Evolutionary conservation across 2,329 filamentous ascomycete species (phyloP).

Genomic region (Cladosporium sp.): DNA sequence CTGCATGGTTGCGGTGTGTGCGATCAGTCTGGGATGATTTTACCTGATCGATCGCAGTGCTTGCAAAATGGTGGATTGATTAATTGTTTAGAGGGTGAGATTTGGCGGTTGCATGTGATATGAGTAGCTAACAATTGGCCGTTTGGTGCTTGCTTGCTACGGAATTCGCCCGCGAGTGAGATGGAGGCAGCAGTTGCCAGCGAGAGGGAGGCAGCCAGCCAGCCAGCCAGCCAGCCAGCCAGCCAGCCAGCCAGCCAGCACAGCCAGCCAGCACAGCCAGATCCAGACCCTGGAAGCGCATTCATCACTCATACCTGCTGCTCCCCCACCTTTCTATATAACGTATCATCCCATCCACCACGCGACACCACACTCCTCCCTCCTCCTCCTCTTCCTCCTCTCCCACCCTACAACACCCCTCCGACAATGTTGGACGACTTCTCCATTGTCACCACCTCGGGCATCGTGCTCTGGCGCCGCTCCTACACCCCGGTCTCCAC

Average conservation of each 20-base stretch:
- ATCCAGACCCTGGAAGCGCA: background rate
- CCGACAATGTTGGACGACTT: constrained; percentile 86
- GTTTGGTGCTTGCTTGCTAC: constrained; percentile 10
- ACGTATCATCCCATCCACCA: background rate
- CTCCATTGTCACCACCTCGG: constrained; percentile 92
- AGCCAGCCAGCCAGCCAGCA: background rate
- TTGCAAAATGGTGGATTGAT: background rate
- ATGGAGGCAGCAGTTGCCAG: background rate
- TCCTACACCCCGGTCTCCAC: constrained; percentile 78
- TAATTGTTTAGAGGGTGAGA: background rate
- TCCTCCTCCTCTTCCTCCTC: too few species aligned
- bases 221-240: background rate
- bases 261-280: background rate
- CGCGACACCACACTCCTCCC: background rate
- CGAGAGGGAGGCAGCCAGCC: background rate
- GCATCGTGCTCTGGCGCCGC: constrained; percentile 95
- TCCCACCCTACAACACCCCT: background rate
- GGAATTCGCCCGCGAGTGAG: constrained; percentile 8
- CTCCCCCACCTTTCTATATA: constrained; percentile 11
- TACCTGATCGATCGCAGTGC: background rate
- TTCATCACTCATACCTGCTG: background rate
- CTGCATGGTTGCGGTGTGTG: constrained; percentile 66
- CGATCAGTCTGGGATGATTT: background rate
- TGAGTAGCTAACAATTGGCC: constrained; percentile 8
- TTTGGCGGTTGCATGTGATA: background rate